Base-by-base conservation (phyloP, 108 stramenopile genomes). In the Cyclotella atomus region DNA sequence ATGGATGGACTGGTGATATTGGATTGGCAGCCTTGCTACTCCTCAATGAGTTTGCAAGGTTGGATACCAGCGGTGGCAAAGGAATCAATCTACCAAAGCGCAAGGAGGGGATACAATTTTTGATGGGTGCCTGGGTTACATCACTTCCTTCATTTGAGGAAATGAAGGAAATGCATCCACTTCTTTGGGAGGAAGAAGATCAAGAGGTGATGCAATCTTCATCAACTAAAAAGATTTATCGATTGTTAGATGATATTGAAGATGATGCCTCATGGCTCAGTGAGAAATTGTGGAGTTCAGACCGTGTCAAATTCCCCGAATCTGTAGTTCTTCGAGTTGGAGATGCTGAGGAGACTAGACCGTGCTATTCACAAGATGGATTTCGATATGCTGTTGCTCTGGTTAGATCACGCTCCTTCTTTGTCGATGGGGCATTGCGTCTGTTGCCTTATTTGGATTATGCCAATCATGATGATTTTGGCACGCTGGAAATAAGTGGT, bases 371-470 rank as follows among this genome's bases (percentile, higher is more conserved):
- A 24, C 49, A 69, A 9, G 64, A 75, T 12, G 93, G 93, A 43
- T 97, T 91, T 67, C 82, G 72, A 16, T 97, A 95, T 88, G 96
- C 95, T 16, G 89, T 94, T 67, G 85, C 92, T 0, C 32, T 93
- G 28, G 84, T 84, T 0, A 71, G 85, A 33, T 96, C 95, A 0
- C 82, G 96, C 38, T 78, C 90, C 23, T 82, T 94, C 87, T 97
- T 94, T 75, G 88, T 94, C 29, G 90, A 95, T 79, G 94, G 91
- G n/a, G 75, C 71, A 6, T 59, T 91, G 32, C 88, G 94, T 5
- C 68, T 95, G 20, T 50, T 95, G 15, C 96, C 96, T 8, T 76
- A 92, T 19, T 63, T 97, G 60, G 96, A 97, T 73, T 82, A 87
- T 33, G 88, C 85, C 80, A 95, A 95, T 68, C 96, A 97, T 76